Percentiles rank a stretch among this genome's conserved stretches.
phyloP scores from a whole-genome alignment of 1,284 basidiomycete genomes.

The Marasmius oreades region DNA sequence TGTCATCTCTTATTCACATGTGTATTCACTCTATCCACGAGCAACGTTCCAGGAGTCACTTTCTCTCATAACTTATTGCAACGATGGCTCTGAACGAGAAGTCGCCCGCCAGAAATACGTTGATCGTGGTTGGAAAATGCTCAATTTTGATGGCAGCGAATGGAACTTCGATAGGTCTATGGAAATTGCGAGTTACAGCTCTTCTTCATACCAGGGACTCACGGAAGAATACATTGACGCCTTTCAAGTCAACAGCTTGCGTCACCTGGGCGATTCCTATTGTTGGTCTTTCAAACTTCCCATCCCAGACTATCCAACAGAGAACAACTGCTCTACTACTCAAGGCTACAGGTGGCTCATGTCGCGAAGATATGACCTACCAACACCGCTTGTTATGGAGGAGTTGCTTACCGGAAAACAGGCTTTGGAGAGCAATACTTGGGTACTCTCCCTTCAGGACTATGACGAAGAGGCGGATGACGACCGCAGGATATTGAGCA shows the following conservation, averaged over 20 bases:
- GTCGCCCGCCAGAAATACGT: constrained; percentile 5
- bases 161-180: background rate
- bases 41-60: constrained; percentile 18
- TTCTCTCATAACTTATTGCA: constrained; percentile 2
- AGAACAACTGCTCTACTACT: no score
- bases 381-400: no score
- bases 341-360: no score
- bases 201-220: no score
- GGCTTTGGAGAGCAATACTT: no score
- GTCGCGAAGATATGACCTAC: no score
- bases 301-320: no score
- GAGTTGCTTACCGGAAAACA: no score
- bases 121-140: constrained; percentile 6
- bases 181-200: no score
- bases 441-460: no score
- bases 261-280: background rate
- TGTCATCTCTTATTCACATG: constrained; percentile 16
- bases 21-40: constrained; percentile 19
- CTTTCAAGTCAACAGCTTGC: background rate
- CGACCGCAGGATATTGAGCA: no score
- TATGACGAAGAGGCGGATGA: no score
- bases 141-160: background rate
- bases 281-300: background rate
- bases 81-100: background rate
- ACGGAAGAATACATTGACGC: background rate